phyloP scores from a whole-genome alignment of 805 yeast species.

The Priceomyces castillae region DNA sequence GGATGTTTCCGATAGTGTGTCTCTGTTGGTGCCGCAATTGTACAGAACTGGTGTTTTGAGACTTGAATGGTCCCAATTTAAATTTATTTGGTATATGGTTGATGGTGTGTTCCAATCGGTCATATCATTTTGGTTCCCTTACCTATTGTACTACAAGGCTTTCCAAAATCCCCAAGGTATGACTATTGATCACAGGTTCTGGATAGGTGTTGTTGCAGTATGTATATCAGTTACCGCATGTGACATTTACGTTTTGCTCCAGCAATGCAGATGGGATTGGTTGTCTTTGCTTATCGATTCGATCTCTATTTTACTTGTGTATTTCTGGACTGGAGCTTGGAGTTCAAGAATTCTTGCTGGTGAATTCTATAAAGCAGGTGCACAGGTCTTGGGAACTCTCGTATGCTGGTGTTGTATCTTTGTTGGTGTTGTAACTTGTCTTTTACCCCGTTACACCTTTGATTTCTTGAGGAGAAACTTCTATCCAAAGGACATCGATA shows the following conservation, averaged over 20 bases:
- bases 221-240: conserved; percentile 62
- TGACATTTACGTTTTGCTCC: conserved; percentile 62
- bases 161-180: conserved; percentile 53
- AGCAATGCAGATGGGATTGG: conserved; percentile 80
- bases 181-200: conserved; percentile 61
- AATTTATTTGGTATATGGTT: conserved; percentile 58
- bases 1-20: conserved; percentile 65
- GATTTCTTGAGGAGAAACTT: conserved; percentile 52
- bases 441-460: conserved; percentile 59
- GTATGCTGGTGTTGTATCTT: conserved; percentile 65
- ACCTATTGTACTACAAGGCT: conserved; percentile 46
- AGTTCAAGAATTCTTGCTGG: conserved; percentile 49
- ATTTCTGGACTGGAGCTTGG: conserved; percentile 82
- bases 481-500: conserved; percentile 65
- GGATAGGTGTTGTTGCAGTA: conserved; percentile 65
- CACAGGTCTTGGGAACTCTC: conserved; percentile 58
- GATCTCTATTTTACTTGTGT: conserved; percentile 56
- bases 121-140: conserved; percentile 66
- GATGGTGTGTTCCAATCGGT: conserved; percentile 76
- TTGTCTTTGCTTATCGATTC: conserved; percentile 50
- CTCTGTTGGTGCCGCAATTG: conserved; percentile 67
- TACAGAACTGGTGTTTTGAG: conserved; percentile 67
- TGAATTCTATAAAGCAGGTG: conserved; percentile 64
- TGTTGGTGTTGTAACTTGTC: conserved; percentile 50
- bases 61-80: conserved; percentile 56